Evolutionary conservation across 345 rosid species (phyloP).

Genomic region (Eucalyptus cloeziana): DNA sequence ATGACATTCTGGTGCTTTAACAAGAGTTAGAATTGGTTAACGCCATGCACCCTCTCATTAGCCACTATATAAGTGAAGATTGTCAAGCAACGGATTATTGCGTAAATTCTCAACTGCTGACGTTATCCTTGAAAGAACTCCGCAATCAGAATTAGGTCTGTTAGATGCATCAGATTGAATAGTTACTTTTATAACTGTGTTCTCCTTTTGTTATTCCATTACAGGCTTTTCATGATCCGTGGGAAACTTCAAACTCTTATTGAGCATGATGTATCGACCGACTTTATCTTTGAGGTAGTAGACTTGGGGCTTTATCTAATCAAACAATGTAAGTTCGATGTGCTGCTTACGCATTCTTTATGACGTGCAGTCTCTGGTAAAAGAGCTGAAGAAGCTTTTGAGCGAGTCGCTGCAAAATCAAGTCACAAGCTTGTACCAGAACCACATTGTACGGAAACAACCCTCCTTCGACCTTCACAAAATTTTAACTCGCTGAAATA

Average conservation of each 20-base stretch:
- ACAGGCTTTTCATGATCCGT: constrained; percentile 42
- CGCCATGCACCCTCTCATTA: not conserved
- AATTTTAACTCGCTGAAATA: not conserved
- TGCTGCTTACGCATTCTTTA: not conserved
- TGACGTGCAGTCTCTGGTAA: constrained; percentile 19
- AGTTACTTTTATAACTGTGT: accelerated
- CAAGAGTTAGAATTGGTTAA: not conserved
- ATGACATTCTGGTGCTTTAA: not conserved
- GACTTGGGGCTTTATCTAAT: not conserved
- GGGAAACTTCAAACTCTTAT: constrained; percentile 42
- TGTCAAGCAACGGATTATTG: not conserved
- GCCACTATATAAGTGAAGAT: not conserved
- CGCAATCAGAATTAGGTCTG: not conserved
- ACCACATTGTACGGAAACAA: constrained; percentile 20
- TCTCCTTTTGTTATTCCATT: not conserved
- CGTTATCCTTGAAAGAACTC: not conserved
- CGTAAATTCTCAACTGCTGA: not conserved
- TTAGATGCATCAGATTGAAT: not conserved
- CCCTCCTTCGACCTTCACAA: not conserved
- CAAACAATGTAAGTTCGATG: not conserved
- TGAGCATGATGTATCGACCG: constrained; percentile 42
- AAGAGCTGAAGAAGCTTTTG: constrained; percentile 35
- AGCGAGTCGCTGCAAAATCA: constrained; percentile 11
- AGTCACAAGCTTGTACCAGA: constrained; percentile 17
- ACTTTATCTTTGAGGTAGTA: constrained; percentile 27